Evolutionary conservation across 192 early-diverging fungal species (phyloP), one percentile per base, ranked within the genome.

Genomic region (Gonapodya prolifera): DNA sequence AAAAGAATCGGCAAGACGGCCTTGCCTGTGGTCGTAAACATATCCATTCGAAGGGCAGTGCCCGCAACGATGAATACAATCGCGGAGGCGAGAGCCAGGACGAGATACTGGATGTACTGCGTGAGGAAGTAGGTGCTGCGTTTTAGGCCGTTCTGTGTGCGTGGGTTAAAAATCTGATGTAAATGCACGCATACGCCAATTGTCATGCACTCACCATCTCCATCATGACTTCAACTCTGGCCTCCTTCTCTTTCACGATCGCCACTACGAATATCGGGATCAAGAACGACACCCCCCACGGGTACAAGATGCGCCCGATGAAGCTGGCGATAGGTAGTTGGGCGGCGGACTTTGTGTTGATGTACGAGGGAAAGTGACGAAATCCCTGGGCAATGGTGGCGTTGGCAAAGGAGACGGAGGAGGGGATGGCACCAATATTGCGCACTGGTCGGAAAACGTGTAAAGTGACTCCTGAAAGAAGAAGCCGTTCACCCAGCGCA

Each of bases 191-290:
- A 61, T 23, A 61, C 8, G 45, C 45, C 45, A 69, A n/a, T 70
- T n/a, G 2, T 36, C 34, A 34, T 1, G 30, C n/a, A 70, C 70
- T 31, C n/a, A 73, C 79, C 89, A 92, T 91, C 76, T 81, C 79
- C 91, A 92, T 92, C 91, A 92, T 92, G 2, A 87, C 84, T 23
- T 90, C 78, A 75, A 91, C 88, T 32, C 88, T 78, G 18, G 87
- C 87, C 71, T 93, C 91, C 83, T 93, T 92, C 80, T 93, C 91
- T 76, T 86, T 83, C 70, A 92, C 90, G 33, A 93, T 77, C 29
- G 79, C 88, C 34, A 92, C 87, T 0, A 87, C 87, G 80, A 93
- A 93, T 32, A 91, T 90, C 1, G 91, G 91, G 0, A 93, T 77
- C 79, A 93, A 70, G 81, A 93, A 93, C 0, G 84, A 85, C 1